A percentile compares a stretch with the other conserved stretches of the same genome.
Evolutionary conservation across 2,329 filamentous ascomycete genomes (phyloP).

Genomic region (Daldinia sp.): DNA sequence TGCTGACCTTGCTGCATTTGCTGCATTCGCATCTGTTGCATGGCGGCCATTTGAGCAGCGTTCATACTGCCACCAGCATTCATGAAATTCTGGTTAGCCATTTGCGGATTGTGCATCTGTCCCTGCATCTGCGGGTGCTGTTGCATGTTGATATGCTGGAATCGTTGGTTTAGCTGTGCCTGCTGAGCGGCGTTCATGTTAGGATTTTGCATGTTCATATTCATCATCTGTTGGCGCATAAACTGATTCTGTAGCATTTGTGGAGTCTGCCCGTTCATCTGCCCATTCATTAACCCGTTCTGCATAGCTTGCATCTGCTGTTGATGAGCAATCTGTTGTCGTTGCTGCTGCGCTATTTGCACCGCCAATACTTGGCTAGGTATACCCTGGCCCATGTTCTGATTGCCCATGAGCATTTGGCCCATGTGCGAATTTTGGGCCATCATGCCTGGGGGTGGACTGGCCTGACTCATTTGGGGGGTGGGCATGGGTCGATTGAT

Average conservation of each 20-base stretch:
- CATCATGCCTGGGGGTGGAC: constrained; percentile 68
- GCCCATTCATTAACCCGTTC: constrained; percentile 43
- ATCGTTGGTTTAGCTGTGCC: constrained; percentile 49
- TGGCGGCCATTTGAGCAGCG: constrained; percentile 43
- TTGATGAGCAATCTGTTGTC: constrained; percentile 44
- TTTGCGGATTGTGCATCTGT: constrained; percentile 51
- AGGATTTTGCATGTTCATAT: constrained; percentile 51
- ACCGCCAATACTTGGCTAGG: constrained; percentile 51
- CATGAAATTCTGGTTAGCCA: constrained; percentile 55
- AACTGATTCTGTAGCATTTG: constrained; percentile 55
- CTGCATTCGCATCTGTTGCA: constrained; percentile 47
- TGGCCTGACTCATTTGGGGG: constrained; percentile 69
- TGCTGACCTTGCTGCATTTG: constrained; percentile 44
- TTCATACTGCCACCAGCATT: constrained; percentile 49
- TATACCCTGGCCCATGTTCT: constrained; percentile 46
- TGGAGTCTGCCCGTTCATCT: constrained; percentile 45
- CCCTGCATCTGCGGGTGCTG: constrained; percentile 52
- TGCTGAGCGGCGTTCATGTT: constrained; percentile 51
- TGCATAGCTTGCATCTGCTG: constrained; percentile 45
- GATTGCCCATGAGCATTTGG: constrained; percentile 63
- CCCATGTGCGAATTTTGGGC: constrained; percentile 64
- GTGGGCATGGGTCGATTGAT: constrained; percentile 63
- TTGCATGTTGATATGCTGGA: constrained; percentile 46
- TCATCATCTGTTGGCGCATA: constrained; percentile 53
- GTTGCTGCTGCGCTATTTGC: constrained; percentile 57